Evolutionary conservation across 257 asterid genomes (phyloP).

Genomic region (Thymus mandschuricus): DNA sequence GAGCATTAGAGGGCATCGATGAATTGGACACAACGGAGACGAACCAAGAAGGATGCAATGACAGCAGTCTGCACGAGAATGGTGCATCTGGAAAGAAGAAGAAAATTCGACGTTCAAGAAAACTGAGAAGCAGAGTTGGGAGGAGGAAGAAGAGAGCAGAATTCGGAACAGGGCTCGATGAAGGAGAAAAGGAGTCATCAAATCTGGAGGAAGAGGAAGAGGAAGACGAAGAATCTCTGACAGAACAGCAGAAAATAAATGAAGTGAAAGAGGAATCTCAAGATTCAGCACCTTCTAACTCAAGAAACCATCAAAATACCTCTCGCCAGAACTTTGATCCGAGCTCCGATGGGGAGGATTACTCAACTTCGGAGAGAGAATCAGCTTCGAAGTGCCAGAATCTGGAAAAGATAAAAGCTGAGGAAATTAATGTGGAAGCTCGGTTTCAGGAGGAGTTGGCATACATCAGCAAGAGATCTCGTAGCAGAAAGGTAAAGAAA

Average conservation of each 20-base stretch:
- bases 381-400: slow-evolving; percentile 24
- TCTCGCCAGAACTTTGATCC: background rate
- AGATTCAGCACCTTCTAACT: background rate
- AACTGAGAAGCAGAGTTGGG: slow-evolving; percentile 24
- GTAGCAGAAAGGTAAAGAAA: slow-evolving; percentile 38
- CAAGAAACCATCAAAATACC: background rate
- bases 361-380: slow-evolving; percentile 33
- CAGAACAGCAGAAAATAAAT: slow-evolving; percentile 20
- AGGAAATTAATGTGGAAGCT: slow-evolving; percentile 22
- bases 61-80: slow-evolving; percentile 25
- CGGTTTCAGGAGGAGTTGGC: slow-evolving; percentile 38
- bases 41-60: slow-evolving; percentile 28
- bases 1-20: slow-evolving; percentile 26
- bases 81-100: background rate
- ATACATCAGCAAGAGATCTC: slow-evolving; percentile 29
- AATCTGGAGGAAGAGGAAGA: slow-evolving; percentile 13
- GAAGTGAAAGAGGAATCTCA: background rate
- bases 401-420: slow-evolving; percentile 29
- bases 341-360: slow-evolving; percentile 14
- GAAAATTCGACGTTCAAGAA: slow-evolving; percentile 18
- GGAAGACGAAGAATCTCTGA: slow-evolving; percentile 27
- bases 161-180: slow-evolving; percentile 8
- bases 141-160: slow-evolving; percentile 37
- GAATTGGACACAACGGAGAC: slow-evolving; percentile 38
- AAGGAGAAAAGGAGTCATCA: slow-evolving; percentile 21